Percentiles rank a stretch among this genome's conserved stretches.
Evolutionary conservation across 2,329 filamentous ascomycete species (phyloP).

Genomic region (Xylariaceae sp.): DNA sequence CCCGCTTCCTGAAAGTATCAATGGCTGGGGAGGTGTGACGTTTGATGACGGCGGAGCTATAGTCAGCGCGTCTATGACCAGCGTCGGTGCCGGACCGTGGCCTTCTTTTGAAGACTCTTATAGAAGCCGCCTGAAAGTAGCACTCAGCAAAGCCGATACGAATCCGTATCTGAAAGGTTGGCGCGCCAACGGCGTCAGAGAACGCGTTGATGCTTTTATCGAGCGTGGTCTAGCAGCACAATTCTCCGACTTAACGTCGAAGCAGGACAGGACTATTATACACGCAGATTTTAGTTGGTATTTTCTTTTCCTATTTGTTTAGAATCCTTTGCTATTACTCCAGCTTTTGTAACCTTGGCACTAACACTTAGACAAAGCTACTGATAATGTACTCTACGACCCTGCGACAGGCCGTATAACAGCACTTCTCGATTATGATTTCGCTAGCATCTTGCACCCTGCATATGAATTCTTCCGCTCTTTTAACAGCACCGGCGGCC

Average conservation of each 20-base stretch:
- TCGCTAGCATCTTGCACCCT: conserved; percentile 6
- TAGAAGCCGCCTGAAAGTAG: background rate
- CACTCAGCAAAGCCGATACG: background rate
- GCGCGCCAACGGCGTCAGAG: conserved; percentile 6
- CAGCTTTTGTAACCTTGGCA: background rate
- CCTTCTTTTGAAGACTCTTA: conserved; percentile 9
- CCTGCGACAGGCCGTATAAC: conserved; percentile 10
- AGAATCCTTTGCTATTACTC: background rate
- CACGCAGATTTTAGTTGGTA: conserved; percentile 18
- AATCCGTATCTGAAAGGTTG: conserved; percentile 7
- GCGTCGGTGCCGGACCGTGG: conserved; percentile 9
- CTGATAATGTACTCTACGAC: conserved; percentile 14
- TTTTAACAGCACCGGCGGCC: background rate
- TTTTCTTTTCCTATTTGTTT: background rate
- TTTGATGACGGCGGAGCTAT: conserved; percentile 8
- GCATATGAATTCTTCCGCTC: conserved; percentile 15
- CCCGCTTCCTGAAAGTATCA: conserved; percentile 11
- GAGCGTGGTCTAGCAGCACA: conserved; percentile 7
- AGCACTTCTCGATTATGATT: conserved; percentile 19
- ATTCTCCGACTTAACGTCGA: background rate
- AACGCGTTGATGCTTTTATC: conserved; percentile 10
- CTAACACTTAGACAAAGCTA: conserved; percentile 4
- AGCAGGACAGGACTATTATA: background rate
- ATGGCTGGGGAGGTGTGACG: conserved; percentile 14
- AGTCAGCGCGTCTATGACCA: conserved; percentile 7